Evolutionary conservation across 345 rosid genomes (phyloP).

Genomic region (Trapa incisa): DNA sequence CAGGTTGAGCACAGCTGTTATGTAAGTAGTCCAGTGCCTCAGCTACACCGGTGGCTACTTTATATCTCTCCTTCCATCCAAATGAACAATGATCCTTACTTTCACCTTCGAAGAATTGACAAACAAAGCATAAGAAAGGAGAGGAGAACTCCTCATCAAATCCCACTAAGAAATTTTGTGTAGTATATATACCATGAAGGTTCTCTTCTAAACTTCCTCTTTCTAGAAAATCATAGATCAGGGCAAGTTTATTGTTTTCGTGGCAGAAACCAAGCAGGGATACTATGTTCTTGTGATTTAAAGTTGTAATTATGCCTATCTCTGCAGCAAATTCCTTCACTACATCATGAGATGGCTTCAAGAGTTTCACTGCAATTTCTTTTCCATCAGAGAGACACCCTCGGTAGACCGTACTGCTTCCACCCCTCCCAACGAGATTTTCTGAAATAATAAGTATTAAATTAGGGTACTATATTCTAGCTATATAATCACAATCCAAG

Average conservation of each 20-base stretch:
- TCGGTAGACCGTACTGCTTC: slow-evolving; percentile 76
- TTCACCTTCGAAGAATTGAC: slow-evolving; percentile 29
- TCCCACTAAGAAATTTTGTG: neutral
- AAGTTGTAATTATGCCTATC: slow-evolving; percentile 60
- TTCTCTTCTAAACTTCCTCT: slow-evolving; percentile 96
- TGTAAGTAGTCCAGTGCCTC: slow-evolving; percentile 88
- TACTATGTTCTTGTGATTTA: slow-evolving; percentile 69
- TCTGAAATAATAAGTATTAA: slow-evolving; percentile 25
- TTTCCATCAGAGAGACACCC: slow-evolving; percentile 78
- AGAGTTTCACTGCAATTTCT: slow-evolving; percentile 78
- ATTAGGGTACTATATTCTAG: neutral
- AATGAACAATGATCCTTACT: slow-evolving; percentile 39
- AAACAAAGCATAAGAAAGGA: slow-evolving; percentile 5
- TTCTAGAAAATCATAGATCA: slow-evolving; percentile 73
- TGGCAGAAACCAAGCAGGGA: slow-evolving; percentile 79
- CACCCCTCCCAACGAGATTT: slow-evolving; percentile 86
- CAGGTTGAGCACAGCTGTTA: slow-evolving; percentile 46
- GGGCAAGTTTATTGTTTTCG: slow-evolving; percentile 49
- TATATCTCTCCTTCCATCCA: slow-evolving; percentile 80
- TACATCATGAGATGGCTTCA: slow-evolving; percentile 60
- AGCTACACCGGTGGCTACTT: slow-evolving; percentile 79
- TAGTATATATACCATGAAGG: slow-evolving; percentile 48
- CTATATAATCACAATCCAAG: slow-evolving; percentile 3
- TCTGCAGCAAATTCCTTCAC: slow-evolving; percentile 68
- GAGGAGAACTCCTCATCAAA: neutral